Evolutionary conservation across 371 early-diverging fungal genomes (phyloP), one percentile per base, ranked within the genome.

Genomic region (Mucor piriformis): DNA sequence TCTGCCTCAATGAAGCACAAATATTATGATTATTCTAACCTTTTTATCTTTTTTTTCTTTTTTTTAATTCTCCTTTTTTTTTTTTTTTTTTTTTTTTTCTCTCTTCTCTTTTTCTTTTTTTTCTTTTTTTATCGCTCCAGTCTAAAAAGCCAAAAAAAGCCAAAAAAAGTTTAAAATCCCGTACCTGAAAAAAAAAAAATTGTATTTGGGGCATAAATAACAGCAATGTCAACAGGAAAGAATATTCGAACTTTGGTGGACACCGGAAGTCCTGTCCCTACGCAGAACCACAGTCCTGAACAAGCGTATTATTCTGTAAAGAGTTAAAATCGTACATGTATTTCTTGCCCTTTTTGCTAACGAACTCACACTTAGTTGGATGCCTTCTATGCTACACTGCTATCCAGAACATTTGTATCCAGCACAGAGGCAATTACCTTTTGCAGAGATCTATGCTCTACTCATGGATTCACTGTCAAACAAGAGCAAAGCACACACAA

Each of bases 401-500:
- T 79, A 24, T 62, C 68, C 6, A 65, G 64, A 46, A 53, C 67
- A 10, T 76, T 79, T 25, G 50, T 67, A 4, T 62, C 76, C 43
- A 76, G 72, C 33, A 46, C 54, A 29, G 73, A 76, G 34, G 87
- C 87, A n/a, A 81, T 81, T 37, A 59, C 70, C 24, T 76, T 73
- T 43, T 86, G 87, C 53, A 77, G 87, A 35, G 72, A 77, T 43
- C 55, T 86, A 23, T 82, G 83, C 32, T 79, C 82, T 16, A 76
- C 77, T 57, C 81, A 77, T 63, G 87, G 87, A 15, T 86, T 86
- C 44, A 86, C 85, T 15, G 83, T 86, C 21, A 86, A 86, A 64
- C 87, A 86, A 64, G 87, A 86, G 71, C 82, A 83, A 27, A 84
- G 85, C 38, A 83, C 85, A 16, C 85, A 83, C 62, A 83, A 83